These are phyloP conservation scores for Lophiotrema nucula DNA, from an alignment of 495 filamentous ascomycete genomes.

Conservation along the genomic window DNA sequence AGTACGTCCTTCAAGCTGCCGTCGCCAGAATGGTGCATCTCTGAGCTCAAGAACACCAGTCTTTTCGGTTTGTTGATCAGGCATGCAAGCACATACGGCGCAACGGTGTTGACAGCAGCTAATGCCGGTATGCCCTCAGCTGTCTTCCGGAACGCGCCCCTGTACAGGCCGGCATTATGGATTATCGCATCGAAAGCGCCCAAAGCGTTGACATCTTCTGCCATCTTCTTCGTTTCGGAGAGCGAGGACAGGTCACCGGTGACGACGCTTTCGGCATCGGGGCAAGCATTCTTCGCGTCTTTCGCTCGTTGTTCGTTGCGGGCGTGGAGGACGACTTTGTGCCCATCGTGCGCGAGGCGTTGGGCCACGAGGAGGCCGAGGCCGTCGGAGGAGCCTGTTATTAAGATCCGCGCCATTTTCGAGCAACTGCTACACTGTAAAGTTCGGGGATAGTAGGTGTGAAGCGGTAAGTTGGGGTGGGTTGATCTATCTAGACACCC, in stretches of 20 bases:
- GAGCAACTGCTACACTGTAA: too few species aligned
- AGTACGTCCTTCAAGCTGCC: constrained; percentile 42
- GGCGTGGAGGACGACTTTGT: constrained; percentile 58
- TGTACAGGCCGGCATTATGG: constrained; percentile 56
- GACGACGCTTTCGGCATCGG: constrained; percentile 51
- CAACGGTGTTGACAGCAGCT: constrained; percentile 58
- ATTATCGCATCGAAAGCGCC: constrained; percentile 57
- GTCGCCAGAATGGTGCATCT: constrained; percentile 51
- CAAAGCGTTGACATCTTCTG: constrained; percentile 49
- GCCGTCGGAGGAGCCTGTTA: constrained; percentile 49
- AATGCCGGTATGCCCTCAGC: constrained; percentile 52
- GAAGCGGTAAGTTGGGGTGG: too few species aligned
- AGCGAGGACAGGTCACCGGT: constrained; percentile 53
- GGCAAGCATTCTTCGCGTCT: constrained; percentile 47
- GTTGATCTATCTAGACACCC: too few species aligned
- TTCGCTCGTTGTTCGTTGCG: constrained; percentile 52
- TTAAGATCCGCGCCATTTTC: constrained; percentile 61
- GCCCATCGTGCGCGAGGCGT: constrained; percentile 50
- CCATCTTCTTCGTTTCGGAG: constrained; percentile 54
- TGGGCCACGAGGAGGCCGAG: constrained; percentile 54
- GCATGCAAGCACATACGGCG: constrained; percentile 57
- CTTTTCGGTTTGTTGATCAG: constrained; percentile 53
- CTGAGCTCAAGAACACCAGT: constrained; percentile 54
- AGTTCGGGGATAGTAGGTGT: too few species aligned
- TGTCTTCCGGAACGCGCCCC: constrained; percentile 17